Conservation (phyloP, 192 early-diverging fungal genomes). For the Coemansia sp. region DNA sequence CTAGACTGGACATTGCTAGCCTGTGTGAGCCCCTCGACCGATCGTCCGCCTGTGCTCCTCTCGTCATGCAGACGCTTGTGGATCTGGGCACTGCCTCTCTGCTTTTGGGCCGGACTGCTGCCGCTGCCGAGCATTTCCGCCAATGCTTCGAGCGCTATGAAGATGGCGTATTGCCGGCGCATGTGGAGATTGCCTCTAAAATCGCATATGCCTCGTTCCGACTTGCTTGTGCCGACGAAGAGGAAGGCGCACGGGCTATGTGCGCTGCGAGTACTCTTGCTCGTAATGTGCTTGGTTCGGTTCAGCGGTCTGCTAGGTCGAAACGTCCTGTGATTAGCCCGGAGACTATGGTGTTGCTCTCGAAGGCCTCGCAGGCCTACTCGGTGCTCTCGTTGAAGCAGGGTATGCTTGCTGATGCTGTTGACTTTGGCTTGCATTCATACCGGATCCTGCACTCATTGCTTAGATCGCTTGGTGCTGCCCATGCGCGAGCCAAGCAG, state of each 20-base stretch:
- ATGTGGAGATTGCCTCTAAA: conserved; percentile 29
- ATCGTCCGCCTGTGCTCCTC: conserved; percentile 17
- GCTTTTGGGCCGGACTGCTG: conserved; percentile 16
- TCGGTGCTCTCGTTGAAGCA: conserved; percentile 39
- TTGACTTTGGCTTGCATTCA: conserved; percentile 45
- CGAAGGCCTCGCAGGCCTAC: conserved; percentile 30
- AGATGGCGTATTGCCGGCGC: conserved; percentile 29
- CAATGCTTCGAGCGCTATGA: conserved; percentile 29
- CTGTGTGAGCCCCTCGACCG: conserved; percentile 24
- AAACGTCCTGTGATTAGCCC: conserved; percentile 20
- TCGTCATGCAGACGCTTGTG: conserved; percentile 30
- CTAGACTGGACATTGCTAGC: conserved; percentile 4
- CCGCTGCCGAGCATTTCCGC: conserved; percentile 24
- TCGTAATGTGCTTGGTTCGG: conserved; percentile 10
- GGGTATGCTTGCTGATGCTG: conserved; percentile 40
- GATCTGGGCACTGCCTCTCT: conserved; percentile 26
- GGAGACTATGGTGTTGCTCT: conserved; percentile 30
- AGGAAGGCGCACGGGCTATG: conserved; percentile 20
- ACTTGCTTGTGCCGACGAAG: conserved; percentile 24
- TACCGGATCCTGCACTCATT: conserved; percentile 46
- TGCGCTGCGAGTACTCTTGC: conserved; percentile 17
- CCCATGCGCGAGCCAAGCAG: conserved; percentile 11
- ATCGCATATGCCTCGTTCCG: conserved; percentile 31
- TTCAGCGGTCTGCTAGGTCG: neutral
- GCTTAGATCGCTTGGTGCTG: conserved; percentile 24